These are phyloP conservation scores for Grigorovia transvaalensis DNA, from an alignment of 805 yeast species.

Conservation along the genomic window DNA sequence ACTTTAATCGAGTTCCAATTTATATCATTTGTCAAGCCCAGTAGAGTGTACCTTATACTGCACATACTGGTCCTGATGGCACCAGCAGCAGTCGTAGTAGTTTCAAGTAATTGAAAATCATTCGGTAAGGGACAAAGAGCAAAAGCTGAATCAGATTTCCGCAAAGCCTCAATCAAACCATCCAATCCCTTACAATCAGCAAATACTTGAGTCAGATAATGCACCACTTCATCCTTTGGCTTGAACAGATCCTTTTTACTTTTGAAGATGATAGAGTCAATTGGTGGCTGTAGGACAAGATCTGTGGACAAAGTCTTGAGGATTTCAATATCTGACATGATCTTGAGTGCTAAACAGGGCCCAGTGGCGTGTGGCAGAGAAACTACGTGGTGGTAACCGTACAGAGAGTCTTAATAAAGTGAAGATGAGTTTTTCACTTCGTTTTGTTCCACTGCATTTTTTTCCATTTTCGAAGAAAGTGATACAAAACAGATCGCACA, in stretches of 20 bases:
- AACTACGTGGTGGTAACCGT: background rate
- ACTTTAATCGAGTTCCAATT: slow-evolving; percentile 36
- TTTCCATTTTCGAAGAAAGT: too few species aligned
- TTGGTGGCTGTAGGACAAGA: background rate
- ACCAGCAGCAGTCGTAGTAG: background rate
- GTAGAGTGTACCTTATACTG: too few species aligned
- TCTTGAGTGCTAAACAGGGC: background rate
- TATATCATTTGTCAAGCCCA: slow-evolving; percentile 34
- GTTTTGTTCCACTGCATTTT: too few species aligned
- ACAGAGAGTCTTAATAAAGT: too few species aligned
- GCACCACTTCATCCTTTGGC: background rate
- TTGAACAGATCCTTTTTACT: background rate
- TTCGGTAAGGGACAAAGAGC: background rate
- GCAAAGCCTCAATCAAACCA: background rate
- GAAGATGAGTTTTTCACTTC: too few species aligned
- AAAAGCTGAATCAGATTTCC: background rate
- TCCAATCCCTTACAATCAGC: background rate
- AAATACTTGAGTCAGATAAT: background rate
- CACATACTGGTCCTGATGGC: background rate
- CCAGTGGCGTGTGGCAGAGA: background rate
- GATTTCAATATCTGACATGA: background rate
- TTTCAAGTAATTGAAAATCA: background rate
- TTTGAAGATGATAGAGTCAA: background rate
- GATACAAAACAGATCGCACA: too few species aligned
- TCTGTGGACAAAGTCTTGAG: background rate